phyloP scores from a whole-genome alignment of 2,329 filamentous ascomycete species.

The Fusarium marasasianum region DNA sequence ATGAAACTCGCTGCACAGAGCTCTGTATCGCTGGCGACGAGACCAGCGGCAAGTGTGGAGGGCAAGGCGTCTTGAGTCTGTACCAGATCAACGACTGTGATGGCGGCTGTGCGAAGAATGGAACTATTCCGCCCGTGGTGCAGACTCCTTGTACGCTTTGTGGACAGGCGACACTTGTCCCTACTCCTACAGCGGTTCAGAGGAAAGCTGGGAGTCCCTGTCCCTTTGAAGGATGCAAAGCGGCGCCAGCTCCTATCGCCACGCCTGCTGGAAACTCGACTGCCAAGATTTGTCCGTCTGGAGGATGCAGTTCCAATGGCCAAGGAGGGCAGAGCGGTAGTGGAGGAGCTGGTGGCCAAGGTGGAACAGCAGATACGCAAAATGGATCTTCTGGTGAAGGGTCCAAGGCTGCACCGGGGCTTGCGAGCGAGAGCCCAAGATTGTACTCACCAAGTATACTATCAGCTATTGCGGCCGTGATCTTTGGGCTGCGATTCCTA shows the following conservation, averaged over 20 bases:
- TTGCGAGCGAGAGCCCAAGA: slow-evolving; percentile 21
- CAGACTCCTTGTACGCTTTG: slow-evolving; percentile 14
- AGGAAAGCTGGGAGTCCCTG: not conserved
- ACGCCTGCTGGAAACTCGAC: slow-evolving; percentile 23
- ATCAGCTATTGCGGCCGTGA: slow-evolving; percentile 21
- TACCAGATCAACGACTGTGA: slow-evolving; percentile 12
- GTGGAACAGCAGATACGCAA: not conserved
- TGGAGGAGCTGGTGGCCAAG: not conserved
- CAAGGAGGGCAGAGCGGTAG: not conserved
- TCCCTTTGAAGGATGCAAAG: slow-evolving; percentile 15
- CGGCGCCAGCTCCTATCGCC: not conserved
- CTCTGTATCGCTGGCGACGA: slow-evolving; percentile 30
- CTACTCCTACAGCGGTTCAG: not conserved
- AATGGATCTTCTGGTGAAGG: not conserved
- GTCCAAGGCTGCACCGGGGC: not conserved
- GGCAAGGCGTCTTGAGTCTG: slow-evolving; percentile 20
- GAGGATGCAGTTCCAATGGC: not conserved
- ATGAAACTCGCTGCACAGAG: slow-evolving; percentile 32
- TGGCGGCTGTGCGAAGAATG: not conserved
- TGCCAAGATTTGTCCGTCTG: not conserved
- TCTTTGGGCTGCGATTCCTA: slow-evolving; percentile 21
- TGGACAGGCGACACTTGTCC: not conserved
- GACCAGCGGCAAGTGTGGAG: slow-evolving; percentile 40
- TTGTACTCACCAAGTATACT: slow-evolving; percentile 18
- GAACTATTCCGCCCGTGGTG: slow-evolving; percentile 6